Percentiles rank a stretch among this genome's conserved stretches.
Conservation (phyloP, 1,284 basidiomycete genomes). For the Porogramme epimiltina region DNA sequence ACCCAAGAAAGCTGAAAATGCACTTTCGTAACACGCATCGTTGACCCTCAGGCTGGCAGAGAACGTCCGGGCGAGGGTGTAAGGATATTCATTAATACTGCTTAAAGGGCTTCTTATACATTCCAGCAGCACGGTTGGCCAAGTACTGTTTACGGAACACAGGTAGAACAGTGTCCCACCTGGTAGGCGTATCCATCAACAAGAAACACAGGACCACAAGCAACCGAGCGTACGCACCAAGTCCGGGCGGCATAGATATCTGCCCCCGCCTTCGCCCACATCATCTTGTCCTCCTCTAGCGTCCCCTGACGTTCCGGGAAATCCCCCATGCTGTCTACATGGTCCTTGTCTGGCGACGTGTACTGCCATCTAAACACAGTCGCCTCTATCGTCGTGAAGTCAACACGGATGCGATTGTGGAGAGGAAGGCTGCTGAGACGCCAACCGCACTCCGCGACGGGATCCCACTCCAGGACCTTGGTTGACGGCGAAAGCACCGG, state of each 20-base stretch:
- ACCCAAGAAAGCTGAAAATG: no score
- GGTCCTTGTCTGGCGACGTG: slow-evolving; percentile 7
- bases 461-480: slow-evolving; percentile 25
- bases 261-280: neutral
- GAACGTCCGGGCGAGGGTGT: no score
- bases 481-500: slow-evolving; percentile 19
- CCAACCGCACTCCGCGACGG: slow-evolving; percentile 31
- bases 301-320: slow-evolving; percentile 14
- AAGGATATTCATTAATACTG: no score
- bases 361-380: slow-evolving; percentile 16
- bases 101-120: no score
- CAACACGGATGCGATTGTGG: neutral
- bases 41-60: no score
- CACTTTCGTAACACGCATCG: no score
- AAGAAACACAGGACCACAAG: no score
- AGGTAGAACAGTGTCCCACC: no score
- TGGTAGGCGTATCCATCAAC: no score
- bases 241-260: slow-evolving; percentile 6
- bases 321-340: neutral
- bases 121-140: no score
- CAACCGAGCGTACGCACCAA: slow-evolving; percentile 3
- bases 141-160: no score
- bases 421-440: neutral
- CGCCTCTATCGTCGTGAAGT: neutral
- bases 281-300: slow-evolving; percentile 12